Evolutionary conservation across 1,284 basidiomycete species (phyloP).

Genomic region (Naganishia cerealis): DNA sequence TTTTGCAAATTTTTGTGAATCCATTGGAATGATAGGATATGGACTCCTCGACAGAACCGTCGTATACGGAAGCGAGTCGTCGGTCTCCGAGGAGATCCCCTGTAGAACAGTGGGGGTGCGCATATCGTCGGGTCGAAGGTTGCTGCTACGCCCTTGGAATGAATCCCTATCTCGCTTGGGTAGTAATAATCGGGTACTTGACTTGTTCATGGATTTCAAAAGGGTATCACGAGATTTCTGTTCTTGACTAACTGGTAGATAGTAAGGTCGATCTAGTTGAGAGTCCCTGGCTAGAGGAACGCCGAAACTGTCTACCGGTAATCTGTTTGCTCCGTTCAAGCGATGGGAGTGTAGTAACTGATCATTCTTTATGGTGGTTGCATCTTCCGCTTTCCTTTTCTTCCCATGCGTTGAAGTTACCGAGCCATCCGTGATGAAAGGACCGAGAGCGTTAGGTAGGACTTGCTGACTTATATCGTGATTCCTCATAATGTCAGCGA

Average conservation of each 20-base stretch:
- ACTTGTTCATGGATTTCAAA: background rate
- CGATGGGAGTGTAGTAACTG: background rate
- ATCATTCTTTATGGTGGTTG: background rate
- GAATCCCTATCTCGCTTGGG: background rate
- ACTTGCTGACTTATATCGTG: background rate
- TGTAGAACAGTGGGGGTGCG: background rate
- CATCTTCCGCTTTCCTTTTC: constrained; percentile 10
- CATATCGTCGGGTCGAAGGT: background rate
- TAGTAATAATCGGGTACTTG: background rate
- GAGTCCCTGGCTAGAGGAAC: background rate
- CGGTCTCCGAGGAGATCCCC: background rate
- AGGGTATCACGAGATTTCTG: background rate
- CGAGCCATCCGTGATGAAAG: background rate
- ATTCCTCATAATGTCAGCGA: background rate
- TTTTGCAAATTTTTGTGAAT: background rate
- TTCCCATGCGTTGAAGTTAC: too few relatives aligned
- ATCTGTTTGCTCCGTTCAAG: background rate
- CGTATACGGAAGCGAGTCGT: background rate
- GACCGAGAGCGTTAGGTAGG: background rate
- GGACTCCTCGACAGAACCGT: background rate
- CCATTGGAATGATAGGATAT: background rate
- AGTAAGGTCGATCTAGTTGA: background rate
- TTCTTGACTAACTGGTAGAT: background rate
- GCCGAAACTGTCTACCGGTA: too few relatives aligned
- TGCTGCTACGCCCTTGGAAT: background rate